Evolutionary conservation across 2,329 filamentous ascomycete species (phyloP).

Genomic region (Xylariaceae sp.): DNA sequence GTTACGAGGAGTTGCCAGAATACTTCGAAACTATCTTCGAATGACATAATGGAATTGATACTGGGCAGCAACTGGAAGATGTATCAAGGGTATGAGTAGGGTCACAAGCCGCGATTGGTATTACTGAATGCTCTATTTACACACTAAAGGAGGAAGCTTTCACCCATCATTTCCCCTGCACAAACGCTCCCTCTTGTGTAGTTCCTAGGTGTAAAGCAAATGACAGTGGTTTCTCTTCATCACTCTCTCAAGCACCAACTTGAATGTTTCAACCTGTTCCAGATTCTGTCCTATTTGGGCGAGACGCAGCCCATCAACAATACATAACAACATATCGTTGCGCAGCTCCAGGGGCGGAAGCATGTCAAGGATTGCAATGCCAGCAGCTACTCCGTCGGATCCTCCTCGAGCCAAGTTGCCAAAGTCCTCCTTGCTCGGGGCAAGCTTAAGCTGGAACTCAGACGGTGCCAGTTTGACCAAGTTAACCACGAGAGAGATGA

Average conservation of each 20-base stretch:
- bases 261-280: neutral
- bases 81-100: conserved; percentile 23
- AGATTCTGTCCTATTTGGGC: neutral
- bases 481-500: conserved; percentile 16
- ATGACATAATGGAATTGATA: too few species aligned
- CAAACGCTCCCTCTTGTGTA: too few species aligned
- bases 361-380: conserved; percentile 10
- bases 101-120: neutral
- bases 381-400: conserved; percentile 8
- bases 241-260: conserved; percentile 2
- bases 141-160: too few species aligned
- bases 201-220: conserved; percentile 11
- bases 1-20: conserved; percentile 54
- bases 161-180: too few species aligned
- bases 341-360: conserved; percentile 7
- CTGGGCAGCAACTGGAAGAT: too few species aligned
- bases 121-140: neutral
- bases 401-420: conserved; percentile 5
- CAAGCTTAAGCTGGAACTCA: conserved; percentile 7
- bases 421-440: conserved; percentile 8
- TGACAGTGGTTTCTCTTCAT: conserved; percentile 5
- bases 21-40: too few species aligned
- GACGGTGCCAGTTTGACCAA: conserved; percentile 10
- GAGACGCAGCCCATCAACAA: conserved; percentile 14
- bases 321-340: conserved; percentile 2